Evolutionary conservation across 345 rosid genomes (phyloP).

Genomic region (Aegle marmelos): DNA sequence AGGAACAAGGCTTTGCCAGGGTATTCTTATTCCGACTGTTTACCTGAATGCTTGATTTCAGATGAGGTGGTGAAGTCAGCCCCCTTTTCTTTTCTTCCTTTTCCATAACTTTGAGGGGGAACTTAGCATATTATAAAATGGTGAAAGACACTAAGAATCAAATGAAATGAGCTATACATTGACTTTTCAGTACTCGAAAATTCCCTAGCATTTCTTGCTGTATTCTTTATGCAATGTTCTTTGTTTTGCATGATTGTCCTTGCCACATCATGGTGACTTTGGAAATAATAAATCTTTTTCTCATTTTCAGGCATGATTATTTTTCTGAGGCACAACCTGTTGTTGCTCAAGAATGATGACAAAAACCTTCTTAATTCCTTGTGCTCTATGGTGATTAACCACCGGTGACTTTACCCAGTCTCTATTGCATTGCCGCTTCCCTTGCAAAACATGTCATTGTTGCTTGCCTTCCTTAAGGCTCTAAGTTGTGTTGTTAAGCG

Average conservation of each 20-base stretch:
- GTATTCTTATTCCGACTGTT: background rate
- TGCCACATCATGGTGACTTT: background rate
- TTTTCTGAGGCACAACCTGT: slow-evolving; percentile 40
- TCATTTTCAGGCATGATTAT: slow-evolving; percentile 61
- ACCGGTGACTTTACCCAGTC: background rate
- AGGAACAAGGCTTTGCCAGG: background rate
- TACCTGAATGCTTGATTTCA: background rate
- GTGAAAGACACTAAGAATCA: background rate
- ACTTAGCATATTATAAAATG: background rate
- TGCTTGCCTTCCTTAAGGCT: slow-evolving; percentile 5
- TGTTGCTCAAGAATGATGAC: slow-evolving; percentile 49
- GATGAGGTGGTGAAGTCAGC: no score
- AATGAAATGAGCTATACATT: background rate
- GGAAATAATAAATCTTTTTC: background rate
- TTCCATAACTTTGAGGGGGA: background rate
- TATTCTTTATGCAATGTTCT: background rate
- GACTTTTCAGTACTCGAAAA: background rate
- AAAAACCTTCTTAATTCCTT: slow-evolving; percentile 11
- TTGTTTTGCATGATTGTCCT: background rate
- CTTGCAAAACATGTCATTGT: background rate
- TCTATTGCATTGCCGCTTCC: background rate
- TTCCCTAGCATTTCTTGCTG: background rate
- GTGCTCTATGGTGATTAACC: background rate
- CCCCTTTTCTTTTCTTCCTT: background rate
- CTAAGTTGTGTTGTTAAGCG: slow-evolving; percentile 4